Conservation (phyloP, 108 stramenopile species). For the Halocafeteria seosinensis region DNA sequence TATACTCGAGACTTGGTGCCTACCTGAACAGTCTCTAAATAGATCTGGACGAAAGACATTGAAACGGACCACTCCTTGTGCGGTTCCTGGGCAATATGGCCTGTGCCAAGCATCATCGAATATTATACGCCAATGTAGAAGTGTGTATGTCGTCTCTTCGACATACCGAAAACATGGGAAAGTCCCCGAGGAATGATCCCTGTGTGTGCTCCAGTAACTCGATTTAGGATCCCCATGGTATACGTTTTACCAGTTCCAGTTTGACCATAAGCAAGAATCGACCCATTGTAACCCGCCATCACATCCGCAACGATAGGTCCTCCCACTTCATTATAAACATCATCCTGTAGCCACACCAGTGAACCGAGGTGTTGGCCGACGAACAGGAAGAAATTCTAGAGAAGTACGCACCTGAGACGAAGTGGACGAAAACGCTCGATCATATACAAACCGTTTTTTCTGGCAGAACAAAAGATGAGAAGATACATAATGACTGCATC, state of each 20-base stretch:
- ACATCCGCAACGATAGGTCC: conserved; percentile 9
- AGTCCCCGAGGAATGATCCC: conserved; percentile 8
- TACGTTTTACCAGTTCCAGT: conserved; percentile 5
- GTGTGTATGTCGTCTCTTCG: no score
- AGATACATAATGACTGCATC: not conserved
- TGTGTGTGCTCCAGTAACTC: not conserved
- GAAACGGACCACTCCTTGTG: conserved; percentile 1
- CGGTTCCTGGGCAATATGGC: not conserved
- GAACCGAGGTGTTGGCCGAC: not conserved
- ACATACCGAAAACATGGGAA: conserved; percentile 1
- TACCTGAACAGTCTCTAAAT: conserved; percentile 14
- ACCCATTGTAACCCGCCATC: not conserved
- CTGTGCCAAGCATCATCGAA: no score
- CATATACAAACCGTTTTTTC: not conserved
- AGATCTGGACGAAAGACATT: conserved; percentile 16
- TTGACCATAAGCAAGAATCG: not conserved
- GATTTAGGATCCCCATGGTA: conserved; percentile 5
- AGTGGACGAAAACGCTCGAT: not conserved
- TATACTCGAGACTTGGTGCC: no score
- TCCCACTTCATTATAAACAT: conserved; percentile 10
- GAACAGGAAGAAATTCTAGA: not conserved
- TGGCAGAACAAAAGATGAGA: not conserved
- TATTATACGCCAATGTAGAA: no score
- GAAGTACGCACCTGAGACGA: not conserved
- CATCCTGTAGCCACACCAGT: conserved; percentile 6